phyloP scores from a whole-genome alignment of 129 eudicot genomes.

The Oenanthe sinensis region DNA sequence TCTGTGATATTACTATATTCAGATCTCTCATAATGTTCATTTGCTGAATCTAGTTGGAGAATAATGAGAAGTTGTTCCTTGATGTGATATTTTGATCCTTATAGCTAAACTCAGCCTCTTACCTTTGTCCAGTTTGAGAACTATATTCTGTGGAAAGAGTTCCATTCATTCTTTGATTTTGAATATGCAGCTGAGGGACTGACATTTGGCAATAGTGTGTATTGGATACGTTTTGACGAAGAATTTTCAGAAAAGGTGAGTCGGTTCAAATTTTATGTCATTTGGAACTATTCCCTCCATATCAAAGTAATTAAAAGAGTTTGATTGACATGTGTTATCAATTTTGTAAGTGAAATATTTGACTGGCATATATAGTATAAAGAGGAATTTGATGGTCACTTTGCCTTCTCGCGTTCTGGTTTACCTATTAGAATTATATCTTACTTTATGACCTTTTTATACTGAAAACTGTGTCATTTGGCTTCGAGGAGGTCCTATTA shows the following conservation, averaged over 20 bases:
- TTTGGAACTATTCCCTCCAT: neutral
- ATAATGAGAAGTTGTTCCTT: neutral
- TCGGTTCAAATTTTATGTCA: neutral
- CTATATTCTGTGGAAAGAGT: neutral
- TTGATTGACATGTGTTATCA: neutral
- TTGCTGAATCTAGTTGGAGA: neutral
- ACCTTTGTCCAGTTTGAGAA: neutral
- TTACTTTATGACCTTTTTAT: neutral
- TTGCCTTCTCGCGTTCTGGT: neutral
- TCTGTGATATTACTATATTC: neutral
- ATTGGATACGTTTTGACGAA: conserved; percentile 90
- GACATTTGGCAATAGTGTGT: conserved; percentile 85
- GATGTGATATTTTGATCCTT: neutral
- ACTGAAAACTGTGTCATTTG: neutral
- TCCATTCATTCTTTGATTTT: neutral
- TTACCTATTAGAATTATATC: neutral
- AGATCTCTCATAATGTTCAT: neutral
- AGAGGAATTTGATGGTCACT: neutral
- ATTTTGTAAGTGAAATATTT: neutral
- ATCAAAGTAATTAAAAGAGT: neutral
- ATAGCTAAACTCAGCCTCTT: neutral
- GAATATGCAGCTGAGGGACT: conserved; percentile 73
- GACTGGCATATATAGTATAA: neutral
- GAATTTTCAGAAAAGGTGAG: conserved; percentile 71
- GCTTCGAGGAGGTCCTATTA: conserved; percentile 6